Evolutionary conservation across 2,329 filamentous ascomycete species (phyloP).

Genomic region (Claviceps paspali): DNA sequence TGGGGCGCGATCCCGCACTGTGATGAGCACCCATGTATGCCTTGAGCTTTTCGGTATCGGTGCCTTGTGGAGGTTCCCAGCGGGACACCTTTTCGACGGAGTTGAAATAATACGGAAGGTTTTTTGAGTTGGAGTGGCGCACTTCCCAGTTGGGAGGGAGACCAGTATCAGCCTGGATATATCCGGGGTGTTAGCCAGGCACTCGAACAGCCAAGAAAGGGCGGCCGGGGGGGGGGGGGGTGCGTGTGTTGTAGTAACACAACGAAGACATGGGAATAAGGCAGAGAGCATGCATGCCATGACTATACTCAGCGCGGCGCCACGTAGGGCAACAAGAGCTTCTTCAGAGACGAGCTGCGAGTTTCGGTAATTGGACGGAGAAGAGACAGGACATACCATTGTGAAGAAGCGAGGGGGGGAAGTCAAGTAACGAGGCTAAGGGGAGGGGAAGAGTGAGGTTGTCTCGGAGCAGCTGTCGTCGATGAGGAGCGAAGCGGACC

Average conservation of each 20-base stretch:
- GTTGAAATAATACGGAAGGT: conserved; percentile 98
- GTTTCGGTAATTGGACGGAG: conserved; percentile 1
- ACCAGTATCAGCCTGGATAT: conserved; percentile 52
- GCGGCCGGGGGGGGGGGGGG: too few relatives aligned
- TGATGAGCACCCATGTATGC: conserved; percentile 84
- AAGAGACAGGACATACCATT: conserved; percentile 6
- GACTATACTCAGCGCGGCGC: conserved; percentile 5
- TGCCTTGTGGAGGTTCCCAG: conserved; percentile 84
- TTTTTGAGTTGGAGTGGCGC: conserved; percentile 94
- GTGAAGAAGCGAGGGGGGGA: neutral
- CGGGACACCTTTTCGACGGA: conserved; percentile 69
- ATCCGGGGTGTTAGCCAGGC: neutral
- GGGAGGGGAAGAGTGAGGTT: neutral
- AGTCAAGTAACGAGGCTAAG: neutral
- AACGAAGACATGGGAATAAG: neutral
- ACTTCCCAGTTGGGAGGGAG: conserved; percentile 86
- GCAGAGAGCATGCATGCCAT: conserved; percentile 5
- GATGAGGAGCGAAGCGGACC: neutral
- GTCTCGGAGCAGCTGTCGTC: neutral
- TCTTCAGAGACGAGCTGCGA: conserved; percentile 4
- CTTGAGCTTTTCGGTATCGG: conserved; percentile 86
- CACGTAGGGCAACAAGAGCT: conserved; percentile 4
- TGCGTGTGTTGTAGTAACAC: too few relatives aligned
- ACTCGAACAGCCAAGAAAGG: too few relatives aligned
- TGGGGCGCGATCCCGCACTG: conserved; percentile 35